Percentiles rank a stretch among this genome's conserved stretches.
Conservation (phyloP, 768 basidiomycete genomes). For the Multifurca ochricompacta region DNA sequence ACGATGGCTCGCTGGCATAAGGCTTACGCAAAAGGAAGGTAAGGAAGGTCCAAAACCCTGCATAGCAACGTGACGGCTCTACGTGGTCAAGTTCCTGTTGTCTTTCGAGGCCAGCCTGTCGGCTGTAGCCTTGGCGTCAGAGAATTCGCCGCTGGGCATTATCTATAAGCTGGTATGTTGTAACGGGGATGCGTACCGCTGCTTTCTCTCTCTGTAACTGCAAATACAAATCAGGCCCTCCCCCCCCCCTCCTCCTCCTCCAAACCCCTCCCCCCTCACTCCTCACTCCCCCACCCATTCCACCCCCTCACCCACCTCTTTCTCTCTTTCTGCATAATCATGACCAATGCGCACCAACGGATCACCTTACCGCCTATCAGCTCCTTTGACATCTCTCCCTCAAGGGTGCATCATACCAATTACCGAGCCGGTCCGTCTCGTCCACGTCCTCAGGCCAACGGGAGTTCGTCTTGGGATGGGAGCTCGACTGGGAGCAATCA, state of each 20-base stretch:
- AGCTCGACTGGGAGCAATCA: background rate
- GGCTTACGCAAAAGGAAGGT: constrained; percentile 17
- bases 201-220: constrained; percentile 4
- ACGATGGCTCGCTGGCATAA: constrained; percentile 18
- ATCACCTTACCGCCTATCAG: constrained; percentile 15
- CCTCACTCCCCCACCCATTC: background rate
- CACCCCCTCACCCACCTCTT: background rate
- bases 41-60: too few relatives aligned
- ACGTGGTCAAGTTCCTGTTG: constrained; percentile 15
- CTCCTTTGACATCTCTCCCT: constrained; percentile 13
- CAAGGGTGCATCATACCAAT: background rate
- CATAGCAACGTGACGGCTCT: constrained; percentile 20
- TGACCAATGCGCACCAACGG: constrained; percentile 18
- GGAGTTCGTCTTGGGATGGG: constrained; percentile 9
- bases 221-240: constrained; percentile 2
- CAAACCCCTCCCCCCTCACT: background rate
- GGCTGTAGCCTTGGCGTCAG: constrained; percentile 9
- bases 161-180: constrained; percentile 14
- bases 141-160: constrained; percentile 5
- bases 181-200: background rate
- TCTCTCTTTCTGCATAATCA: background rate
- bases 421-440: constrained; percentile 2
- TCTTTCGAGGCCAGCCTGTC: background rate
- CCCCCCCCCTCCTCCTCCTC: background rate
- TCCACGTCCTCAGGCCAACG: background rate